These are phyloP conservation scores for Rhipidocladum racemiflorum DNA, from an alignment of 176 grass and related monocot genomes.

Conservation along the genomic window DNA sequence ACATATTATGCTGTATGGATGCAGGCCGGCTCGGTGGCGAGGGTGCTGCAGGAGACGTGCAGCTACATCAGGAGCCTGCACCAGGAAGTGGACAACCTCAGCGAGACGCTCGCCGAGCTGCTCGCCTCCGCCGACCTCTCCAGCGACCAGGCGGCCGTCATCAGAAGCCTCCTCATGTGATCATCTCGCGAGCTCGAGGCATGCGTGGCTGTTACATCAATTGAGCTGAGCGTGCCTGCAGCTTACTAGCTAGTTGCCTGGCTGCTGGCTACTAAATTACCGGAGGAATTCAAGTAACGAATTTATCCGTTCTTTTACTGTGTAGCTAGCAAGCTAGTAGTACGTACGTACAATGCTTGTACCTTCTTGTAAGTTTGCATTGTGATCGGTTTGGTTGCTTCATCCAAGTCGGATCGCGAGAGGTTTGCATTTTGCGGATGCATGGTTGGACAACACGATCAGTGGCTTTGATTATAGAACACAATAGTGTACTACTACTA, in stretches of 20 bases:
- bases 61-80: slow-evolving; percentile 84
- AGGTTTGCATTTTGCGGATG: slow-evolving; percentile 23
- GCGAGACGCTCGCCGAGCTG: slow-evolving; percentile 64
- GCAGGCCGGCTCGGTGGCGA: slow-evolving; percentile 59
- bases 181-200: background rate
- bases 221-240: background rate
- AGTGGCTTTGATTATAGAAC: slow-evolving; percentile 8
- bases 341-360: background rate
- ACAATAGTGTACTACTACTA: background rate
- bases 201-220: background rate
- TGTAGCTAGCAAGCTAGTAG: background rate
- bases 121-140: slow-evolving; percentile 51
- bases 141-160: slow-evolving; percentile 66
- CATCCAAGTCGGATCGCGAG: slow-evolving; percentile 23
- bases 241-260: slow-evolving; percentile 4
- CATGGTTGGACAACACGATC: slow-evolving; percentile 7
- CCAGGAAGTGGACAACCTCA: slow-evolving; percentile 71
- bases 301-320: background rate
- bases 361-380: slow-evolving; percentile 19
- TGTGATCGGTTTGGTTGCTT: slow-evolving; percentile 16
- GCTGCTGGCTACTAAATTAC: background rate
- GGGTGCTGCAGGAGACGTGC: slow-evolving; percentile 77
- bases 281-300: background rate
- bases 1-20: background rate
- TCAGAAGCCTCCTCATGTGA: slow-evolving; percentile 80